These are phyloP conservation scores for Acorus gramineus DNA, from an alignment of 106 monocot genomes.

Conservation along the genomic window DNA sequence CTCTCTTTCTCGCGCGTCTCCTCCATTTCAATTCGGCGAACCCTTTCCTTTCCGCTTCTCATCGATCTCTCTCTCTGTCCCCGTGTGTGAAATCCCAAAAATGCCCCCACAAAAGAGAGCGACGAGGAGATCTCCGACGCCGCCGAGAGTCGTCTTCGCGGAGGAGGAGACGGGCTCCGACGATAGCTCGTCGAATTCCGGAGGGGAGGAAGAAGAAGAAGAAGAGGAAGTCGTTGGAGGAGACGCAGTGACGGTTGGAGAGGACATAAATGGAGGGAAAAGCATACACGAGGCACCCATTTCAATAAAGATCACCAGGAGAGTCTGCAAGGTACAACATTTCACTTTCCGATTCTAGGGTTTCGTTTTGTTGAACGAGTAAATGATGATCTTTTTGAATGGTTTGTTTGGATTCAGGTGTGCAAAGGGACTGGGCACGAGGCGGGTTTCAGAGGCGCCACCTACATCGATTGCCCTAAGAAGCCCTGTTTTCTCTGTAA, in stretches of 20 bases:
- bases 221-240: constrained; percentile 9
- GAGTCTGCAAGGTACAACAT: constrained; percentile 64
- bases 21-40: too few species aligned
- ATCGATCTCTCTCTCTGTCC: too few species aligned
- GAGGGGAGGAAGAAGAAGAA: constrained; percentile 23
- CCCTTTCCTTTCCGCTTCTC: too few species aligned
- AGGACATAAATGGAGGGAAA: constrained; percentile 2
- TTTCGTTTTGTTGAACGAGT: neutral
- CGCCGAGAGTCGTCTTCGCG: neutral
- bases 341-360: neutral
- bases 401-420: constrained; percentile 27
- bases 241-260: neutral
- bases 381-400: neutral
- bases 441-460: constrained; percentile 77
- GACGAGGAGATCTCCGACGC: constrained; percentile 5
- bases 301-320: constrained; percentile 52
- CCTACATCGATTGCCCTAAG: constrained; percentile 87
- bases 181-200: neutral
- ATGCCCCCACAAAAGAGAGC: constrained; percentile 7
- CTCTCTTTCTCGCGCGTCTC: too few species aligned
- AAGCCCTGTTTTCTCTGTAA: constrained; percentile 94
- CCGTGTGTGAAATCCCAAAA: neutral
- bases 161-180: constrained; percentile 11
- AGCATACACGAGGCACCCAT: constrained; percentile 16
- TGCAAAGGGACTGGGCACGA: constrained; percentile 73